Base-by-base conservation (phyloP, 179 eudicot species). In the Sideroxylon spinosum region DNA sequence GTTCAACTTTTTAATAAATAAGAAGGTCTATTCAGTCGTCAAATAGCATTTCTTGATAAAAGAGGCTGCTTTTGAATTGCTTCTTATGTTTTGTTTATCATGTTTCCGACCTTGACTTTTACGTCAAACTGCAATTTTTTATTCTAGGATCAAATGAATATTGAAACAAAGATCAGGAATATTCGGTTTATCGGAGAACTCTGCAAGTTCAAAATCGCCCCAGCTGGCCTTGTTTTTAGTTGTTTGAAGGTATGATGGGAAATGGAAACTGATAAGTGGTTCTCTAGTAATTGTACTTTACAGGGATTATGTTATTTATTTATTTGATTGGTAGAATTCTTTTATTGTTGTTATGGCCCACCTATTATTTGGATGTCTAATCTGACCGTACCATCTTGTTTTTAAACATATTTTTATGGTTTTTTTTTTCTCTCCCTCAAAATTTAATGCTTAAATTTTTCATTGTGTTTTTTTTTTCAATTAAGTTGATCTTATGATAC, bases 141-240 rank as follows among this genome's bases (percentile, higher is more conserved):
- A 32, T 79, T 76, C 71, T 91, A 95, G 99, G 99, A 95, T 81
- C 98, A 95, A 89, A 93, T 95, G 87, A 95, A 95, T 84, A 95
- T 95, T 81, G 98, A 95, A 88, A 84, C 97, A 81, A 95, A 95
- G 86, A 91, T 95, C 82, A 87, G 91, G 82, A 95, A 95, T 82
- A 95, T 95, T 76, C 89, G 99, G 78, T 95, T 95, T 84, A 89
- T 95, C 76, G 99, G 99, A 78, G 99, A 95, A 82, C 92, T 95
- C 62, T 93, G 99, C 92, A 95, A 95, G 77, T 93, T 95, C 71
- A 93, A 87, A 83, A 89, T 91, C 74, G 99, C 98, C 37, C 88
- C 99, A 19, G 81, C 97, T 80, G 90, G 94, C 71, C 90, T 91
- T 28, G 88, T 90, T 73, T 95, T 95, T 82, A 89, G 89, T 82